Conservation (phyloP, 176 grass and related monocot species). For the Musa schizocarpa region DNA sequence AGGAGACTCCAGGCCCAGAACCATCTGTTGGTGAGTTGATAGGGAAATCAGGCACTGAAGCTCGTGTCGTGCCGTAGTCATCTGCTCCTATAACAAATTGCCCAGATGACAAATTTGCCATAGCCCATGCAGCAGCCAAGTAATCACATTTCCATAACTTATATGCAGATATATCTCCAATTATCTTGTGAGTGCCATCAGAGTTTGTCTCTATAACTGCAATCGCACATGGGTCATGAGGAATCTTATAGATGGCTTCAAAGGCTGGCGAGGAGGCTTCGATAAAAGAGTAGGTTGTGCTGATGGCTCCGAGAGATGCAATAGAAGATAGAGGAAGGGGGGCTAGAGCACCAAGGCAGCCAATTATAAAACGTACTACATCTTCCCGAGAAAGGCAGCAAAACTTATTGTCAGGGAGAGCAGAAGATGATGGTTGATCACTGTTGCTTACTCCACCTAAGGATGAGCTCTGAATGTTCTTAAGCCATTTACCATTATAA, state of each 20-base stretch:
- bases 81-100: constrained; percentile 25
- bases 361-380: constrained; percentile 1
- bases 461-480: background rate
- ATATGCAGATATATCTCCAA: constrained; percentile 48
- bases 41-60: background rate
- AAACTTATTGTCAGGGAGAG: background rate
- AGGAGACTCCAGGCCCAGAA: background rate
- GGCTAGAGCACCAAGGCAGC: background rate
- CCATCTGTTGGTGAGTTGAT: background rate
- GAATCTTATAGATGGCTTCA: constrained; percentile 17
- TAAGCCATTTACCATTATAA: constrained; percentile 4
- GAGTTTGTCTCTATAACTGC: constrained; percentile 32
- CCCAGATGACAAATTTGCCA: constrained; percentile 37
- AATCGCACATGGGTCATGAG: constrained; percentile 27
- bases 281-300: constrained; percentile 24
- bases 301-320: constrained; percentile 21
- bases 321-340: constrained; percentile 1
- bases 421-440: background rate
- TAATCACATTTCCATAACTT: constrained; percentile 45
- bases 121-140: constrained; percentile 35
- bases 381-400: constrained; percentile 2
- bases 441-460: background rate
- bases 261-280: constrained; percentile 38
- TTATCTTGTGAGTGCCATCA: constrained; percentile 26
- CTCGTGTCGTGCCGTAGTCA: constrained; percentile 2